These are phyloP conservation scores for Saururus chinensis DNA, from an alignment of 164 flowering plant genomes.

Conservation along the genomic window DNA sequence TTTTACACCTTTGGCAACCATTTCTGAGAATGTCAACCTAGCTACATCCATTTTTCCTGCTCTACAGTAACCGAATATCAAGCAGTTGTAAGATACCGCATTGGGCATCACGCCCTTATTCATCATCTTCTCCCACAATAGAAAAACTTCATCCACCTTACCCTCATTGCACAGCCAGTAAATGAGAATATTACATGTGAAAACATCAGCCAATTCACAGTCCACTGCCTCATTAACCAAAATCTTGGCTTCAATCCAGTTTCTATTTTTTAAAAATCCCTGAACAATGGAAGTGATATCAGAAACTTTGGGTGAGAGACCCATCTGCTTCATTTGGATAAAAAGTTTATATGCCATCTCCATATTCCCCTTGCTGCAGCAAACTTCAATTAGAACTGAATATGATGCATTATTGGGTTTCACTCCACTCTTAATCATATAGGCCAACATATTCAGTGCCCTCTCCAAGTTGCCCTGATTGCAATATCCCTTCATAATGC, in stretches of 20 bases:
- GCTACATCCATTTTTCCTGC: constrained; percentile 44
- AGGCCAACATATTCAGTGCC: constrained; percentile 44
- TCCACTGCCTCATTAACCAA: constrained; percentile 58
- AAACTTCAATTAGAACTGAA: constrained; percentile 66
- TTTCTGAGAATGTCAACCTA: constrained; percentile 25
- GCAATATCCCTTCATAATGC: constrained; percentile 62
- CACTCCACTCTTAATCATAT: too few species aligned
- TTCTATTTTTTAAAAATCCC: constrained; percentile 30
- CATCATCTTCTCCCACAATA: constrained; percentile 48
- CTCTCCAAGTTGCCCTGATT: constrained; percentile 26
- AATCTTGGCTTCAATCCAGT: constrained; percentile 28
- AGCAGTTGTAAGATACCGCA: constrained; percentile 45
- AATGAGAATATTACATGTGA: constrained; percentile 36
- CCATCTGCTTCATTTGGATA: constrained; percentile 39
- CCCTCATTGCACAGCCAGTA: constrained; percentile 39
- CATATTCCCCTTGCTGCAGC: constrained; percentile 36
- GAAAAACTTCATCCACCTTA: constrained; percentile 38
- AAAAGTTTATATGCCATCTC: constrained; percentile 51
- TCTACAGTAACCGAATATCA: constrained; percentile 53
- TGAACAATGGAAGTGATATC: constrained; percentile 34
- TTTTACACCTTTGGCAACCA: constrained; percentile 31
- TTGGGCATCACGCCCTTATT: constrained; percentile 32
- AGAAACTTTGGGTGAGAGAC: constrained; percentile 33
- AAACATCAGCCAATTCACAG: constrained; percentile 36
- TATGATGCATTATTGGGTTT: too few species aligned